phyloP scores from a whole-genome alignment of 768 basidiomycete genomes.

The Russula dissimulans region DNA sequence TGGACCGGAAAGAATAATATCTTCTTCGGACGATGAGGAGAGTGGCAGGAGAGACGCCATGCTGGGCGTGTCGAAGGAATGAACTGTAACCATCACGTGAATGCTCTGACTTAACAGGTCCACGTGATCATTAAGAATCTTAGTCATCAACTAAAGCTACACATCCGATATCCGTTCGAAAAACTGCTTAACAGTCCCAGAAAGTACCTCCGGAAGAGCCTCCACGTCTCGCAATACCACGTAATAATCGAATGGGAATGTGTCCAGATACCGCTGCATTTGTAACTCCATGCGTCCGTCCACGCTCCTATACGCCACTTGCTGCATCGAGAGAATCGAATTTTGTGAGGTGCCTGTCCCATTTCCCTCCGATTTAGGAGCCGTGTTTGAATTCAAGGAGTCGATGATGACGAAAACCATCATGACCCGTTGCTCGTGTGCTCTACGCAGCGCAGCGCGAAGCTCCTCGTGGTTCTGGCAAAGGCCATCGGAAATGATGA shows the following conservation, averaged over 20 bases:
- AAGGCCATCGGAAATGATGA: conserved; percentile 98
- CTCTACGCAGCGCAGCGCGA: conserved; percentile 68
- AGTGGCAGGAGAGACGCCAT: neutral
- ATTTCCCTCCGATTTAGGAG: conserved; percentile 3
- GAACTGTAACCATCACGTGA: too few relatives aligned
- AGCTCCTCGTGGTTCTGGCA: conserved; percentile 92
- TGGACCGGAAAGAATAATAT: neutral
- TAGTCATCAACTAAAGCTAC: conserved; percentile 18
- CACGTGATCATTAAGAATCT: neutral
- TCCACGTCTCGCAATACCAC: conserved; percentile 88
- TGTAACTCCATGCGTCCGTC: conserved; percentile 79
- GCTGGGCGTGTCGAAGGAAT: too few relatives aligned
- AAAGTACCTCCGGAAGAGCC: conserved; percentile 82
- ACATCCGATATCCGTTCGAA: conserved; percentile 74
- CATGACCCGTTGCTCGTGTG: conserved; percentile 86
- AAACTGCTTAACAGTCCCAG: conserved; percentile 85
- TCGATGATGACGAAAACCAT: conserved; percentile 95
- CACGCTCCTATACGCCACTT: conserved; percentile 76
- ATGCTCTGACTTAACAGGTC: neutral
- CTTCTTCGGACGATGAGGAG: neutral
- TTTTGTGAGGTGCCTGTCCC: conserved; percentile 32
- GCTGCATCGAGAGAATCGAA: conserved; percentile 90
- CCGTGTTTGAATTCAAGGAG: conserved; percentile 53
- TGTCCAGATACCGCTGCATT: conserved; percentile 83
- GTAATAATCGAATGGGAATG: conserved; percentile 97